Conservation (phyloP, 345 rosid genomes). For the Populus deltoides region DNA sequence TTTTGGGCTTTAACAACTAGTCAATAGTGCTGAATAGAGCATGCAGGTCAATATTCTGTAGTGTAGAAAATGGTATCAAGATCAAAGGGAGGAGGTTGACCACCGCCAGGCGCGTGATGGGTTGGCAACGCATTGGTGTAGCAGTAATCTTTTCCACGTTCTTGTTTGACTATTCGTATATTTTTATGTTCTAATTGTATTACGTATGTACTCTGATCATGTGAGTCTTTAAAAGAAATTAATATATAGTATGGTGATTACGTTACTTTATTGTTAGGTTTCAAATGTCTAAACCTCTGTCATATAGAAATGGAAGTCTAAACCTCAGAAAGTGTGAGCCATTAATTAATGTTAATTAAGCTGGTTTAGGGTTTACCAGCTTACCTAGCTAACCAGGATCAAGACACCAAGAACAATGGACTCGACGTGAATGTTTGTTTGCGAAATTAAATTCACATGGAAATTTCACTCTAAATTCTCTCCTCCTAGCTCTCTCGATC, state of each 20-base stretch:
- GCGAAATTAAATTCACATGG: constrained; percentile 65
- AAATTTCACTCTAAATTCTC: constrained; percentile 9
- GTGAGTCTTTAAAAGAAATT: not conserved
- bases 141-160: constrained; percentile 31
- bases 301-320: not conserved
- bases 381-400: constrained; percentile 29
- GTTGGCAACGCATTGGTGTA: constrained; percentile 42
- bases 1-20: constrained; percentile 2
- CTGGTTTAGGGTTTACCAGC: constrained; percentile 31
- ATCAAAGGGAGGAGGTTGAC: constrained; percentile 29
- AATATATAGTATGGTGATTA: not conserved
- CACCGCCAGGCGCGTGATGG: constrained; percentile 69
- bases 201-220: not conserved
- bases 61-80: not conserved
- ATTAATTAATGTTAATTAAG: not conserved
- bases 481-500: not conserved
- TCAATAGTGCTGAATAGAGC: constrained; percentile 14
- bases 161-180: constrained; percentile 40
- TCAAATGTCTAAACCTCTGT: not conserved
- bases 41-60: constrained; percentile 1
- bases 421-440: constrained; percentile 72
- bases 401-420: constrained; percentile 44
- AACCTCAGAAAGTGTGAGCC: not conserved
- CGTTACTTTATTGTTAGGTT: not conserved
- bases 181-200: not conserved